Evolutionary conservation across 768 basidiomycete species (phyloP), one percentile per base, ranked within the genome.

Genomic region (Guyanaporus albipodus): DNA sequence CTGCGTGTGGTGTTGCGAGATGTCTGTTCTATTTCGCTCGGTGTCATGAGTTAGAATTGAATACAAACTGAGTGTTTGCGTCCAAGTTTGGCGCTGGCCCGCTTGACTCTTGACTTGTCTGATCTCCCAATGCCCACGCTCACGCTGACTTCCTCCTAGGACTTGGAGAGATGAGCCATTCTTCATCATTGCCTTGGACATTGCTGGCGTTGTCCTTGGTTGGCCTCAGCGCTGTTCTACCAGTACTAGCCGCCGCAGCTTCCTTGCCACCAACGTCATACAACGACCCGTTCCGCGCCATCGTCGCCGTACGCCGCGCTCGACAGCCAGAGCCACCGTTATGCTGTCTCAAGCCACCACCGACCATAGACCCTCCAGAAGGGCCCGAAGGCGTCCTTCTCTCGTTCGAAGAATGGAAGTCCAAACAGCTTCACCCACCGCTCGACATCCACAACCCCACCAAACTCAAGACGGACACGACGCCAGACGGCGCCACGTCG

Each of bases 331-430:
- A 80, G 37, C 76, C 63, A 8, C 85, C 82, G 4, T 57, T 87
- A 41, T 91, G 87, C 68, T 85, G 84, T 57, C 69, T 91, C 44
- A 82, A 76, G 37, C 78, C 83, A 5, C 60, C 63, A 1, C 58
- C 67, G 14, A 67, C 46, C 10, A 26, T 44, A 4, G 64, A 67
- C 35, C 62, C 77, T 3, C 62, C 70, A 31, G 75, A 79, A 34
- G 68, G 70, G 7, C 67, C 74, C 5, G 82, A 82, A 41, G 80
- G 83, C 42, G 66, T 84, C 6, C 67, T 91, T 18, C 76, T 90
- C 18, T 87, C 87, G 0, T 93, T 93, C 58, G 86, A 91, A 57
- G 90, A 91, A 54, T 93, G 90, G 90, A 90, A 90, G 59, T 79
- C 79, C 26, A 87, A 78, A 54, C 84, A 83, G 47, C 58, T 71